Evolutionary conservation across 306 rosid genomes (phyloP), one percentile per base, ranked within the genome.

Genomic region (Lathyrus sativus): DNA sequence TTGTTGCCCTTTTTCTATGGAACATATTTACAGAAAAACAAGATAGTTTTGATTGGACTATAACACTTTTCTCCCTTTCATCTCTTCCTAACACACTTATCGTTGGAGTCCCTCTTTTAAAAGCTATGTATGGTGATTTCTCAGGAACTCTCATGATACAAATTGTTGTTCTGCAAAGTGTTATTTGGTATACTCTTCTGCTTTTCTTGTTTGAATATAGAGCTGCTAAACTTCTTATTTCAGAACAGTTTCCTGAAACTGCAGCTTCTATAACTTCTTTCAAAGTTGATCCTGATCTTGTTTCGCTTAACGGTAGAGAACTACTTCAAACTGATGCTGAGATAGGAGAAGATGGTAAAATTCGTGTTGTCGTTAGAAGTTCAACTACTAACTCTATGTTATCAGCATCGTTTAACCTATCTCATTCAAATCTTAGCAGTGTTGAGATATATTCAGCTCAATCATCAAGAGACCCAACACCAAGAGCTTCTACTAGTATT

Each of bases 361-460:
- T 91, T 15, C 91, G 80, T 68, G 96, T 91, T 28, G 80, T 86
- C 42, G 91, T 91, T 7, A 83, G 86, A 13, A 79, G 91, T 70
- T 88, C 93, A 8, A 70, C 77, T 0, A 81, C 97, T 35, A 72
- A 86, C 0, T 91, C 97, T 0, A 83, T 85, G 85, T 80, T 86
- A 19, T 86, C 97, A 5, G 57, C 29, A 1, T 91, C 97, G 0
- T 88, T 88, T 42, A 89, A 85, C 66, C 86, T 86, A 62, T 88
- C 97, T 1, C 87, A 84, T 39, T 91, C 97, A 0, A 88, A 91
- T 62, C 89, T 91, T 4, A 91, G 95, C 1, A 95, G 97, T 0
- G 95, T 91, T 6, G 97, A 91, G 87, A 91, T 91, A 51, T 91
- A 91, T 61, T 91, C 97, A 0, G 95, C 85, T 53, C 95, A 88